These are phyloP conservation scores for Papiliotrema terrestris DNA, from an alignment of 1,284 basidiomycete species.

Conservation along the genomic window DNA sequence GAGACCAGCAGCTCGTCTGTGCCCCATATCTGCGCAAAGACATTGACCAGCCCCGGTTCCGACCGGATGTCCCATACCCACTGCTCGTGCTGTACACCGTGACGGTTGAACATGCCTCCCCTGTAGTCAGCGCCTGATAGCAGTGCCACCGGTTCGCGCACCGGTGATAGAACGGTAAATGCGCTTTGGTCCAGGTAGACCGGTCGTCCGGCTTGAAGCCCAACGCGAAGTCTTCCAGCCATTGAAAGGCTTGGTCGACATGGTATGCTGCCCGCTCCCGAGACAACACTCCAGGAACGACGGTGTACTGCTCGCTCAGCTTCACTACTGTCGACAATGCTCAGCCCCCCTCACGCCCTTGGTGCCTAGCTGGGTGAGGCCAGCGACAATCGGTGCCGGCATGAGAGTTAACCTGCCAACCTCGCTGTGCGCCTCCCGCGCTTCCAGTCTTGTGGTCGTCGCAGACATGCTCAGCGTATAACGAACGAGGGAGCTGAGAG, in stretches of 20 bases:
- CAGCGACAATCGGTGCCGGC: no score
- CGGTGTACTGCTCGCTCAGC: no score
- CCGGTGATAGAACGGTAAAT: constrained; percentile 30
- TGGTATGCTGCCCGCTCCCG: constrained; percentile 27
- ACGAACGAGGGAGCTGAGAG: no score
- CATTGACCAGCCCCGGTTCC: constrained; percentile 33
- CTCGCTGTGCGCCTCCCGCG: no score
- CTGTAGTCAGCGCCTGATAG: no score
- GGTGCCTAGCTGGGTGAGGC: no score
- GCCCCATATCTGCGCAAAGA: constrained; percentile 39
- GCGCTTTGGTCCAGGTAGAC: constrained; percentile 30
- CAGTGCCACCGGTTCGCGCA: no score
- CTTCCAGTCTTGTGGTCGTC: no score
- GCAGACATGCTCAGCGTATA: no score
- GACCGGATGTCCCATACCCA: constrained; percentile 41
- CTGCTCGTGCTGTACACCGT: constrained; percentile 38
- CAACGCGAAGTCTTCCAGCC: constrained; percentile 30
- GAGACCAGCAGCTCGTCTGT: constrained; percentile 43
- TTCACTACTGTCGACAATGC: no score
- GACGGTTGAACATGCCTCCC: constrained; percentile 31
- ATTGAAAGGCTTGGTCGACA: constrained; percentile 26
- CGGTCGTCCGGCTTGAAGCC: constrained; percentile 42
- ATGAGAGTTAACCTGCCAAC: no score
- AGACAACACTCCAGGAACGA: constrained; percentile 31
- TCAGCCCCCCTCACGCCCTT: no score